Conservation (phyloP, 2,329 filamentous ascomycete genomes). For the Pleoardoris graminearum region DNA sequence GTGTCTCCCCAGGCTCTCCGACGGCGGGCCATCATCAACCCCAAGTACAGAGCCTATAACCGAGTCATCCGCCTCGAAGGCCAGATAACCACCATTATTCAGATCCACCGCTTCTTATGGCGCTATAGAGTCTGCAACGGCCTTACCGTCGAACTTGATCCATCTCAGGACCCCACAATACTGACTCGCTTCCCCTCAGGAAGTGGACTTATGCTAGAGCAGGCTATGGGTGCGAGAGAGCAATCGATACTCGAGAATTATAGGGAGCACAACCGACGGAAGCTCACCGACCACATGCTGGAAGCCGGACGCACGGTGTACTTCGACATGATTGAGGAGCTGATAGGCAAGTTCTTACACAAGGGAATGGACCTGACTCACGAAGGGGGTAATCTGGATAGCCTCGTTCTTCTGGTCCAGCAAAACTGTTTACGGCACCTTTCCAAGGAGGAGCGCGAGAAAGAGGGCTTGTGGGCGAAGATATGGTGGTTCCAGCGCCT, state of each 20-base stretch:
- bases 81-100: slow-evolving; percentile 4
- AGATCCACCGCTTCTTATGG: slow-evolving; percentile 6
- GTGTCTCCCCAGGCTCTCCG: neutral
- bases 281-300: neutral
- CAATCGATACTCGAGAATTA: neutral
- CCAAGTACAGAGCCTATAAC: slow-evolving; percentile 2
- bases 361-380: slow-evolving; percentile 5
- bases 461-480: slow-evolving; percentile 1
- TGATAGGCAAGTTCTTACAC: neutral
- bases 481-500: slow-evolving; percentile 7
- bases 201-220: neutral
- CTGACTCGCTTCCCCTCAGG: neutral
- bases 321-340: neutral
- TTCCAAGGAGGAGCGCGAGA: neutral
- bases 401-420: neutral
- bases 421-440: neutral
- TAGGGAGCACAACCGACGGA: neutral
- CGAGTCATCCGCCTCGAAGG: slow-evolving; percentile 14
- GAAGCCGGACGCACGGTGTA: neutral
- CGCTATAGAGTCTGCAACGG: neutral
- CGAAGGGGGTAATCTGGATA: neutral
- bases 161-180: neutral
- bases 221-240: neutral
- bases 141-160: neutral
- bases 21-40: neutral